Evolutionary conservation across 176 grass and related monocot genomes (phyloP).

Genomic region (Eleusine indica): DNA sequence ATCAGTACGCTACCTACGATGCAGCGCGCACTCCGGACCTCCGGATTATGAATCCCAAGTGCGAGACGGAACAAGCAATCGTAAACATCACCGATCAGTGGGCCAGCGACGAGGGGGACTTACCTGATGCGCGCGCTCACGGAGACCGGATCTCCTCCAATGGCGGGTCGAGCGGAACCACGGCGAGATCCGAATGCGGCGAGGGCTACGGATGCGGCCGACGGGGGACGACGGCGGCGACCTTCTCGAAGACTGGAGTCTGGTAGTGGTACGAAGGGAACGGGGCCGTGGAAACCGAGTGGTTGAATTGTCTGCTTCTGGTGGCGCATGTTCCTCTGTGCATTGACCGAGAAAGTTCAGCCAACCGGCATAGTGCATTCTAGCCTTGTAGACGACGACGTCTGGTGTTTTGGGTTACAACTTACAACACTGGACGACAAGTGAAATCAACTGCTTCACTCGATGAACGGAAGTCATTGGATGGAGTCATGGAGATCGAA

Average conservation of each 20-base stretch:
- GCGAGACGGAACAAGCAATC: neutral
- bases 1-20: neutral
- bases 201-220: neutral
- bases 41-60: neutral
- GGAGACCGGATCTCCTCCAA: constrained; percentile 8
- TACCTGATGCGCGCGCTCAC: constrained; percentile 21
- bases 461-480: too few species aligned
- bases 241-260: constrained; percentile 29
- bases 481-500: too few species aligned
- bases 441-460: too few species aligned
- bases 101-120: neutral
- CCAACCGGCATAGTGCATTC: too few species aligned
- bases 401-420: too few species aligned
- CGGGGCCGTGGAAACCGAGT: neutral
- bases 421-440: too few species aligned
- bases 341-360: neutral
- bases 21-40: neutral
- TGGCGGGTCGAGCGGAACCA: too few species aligned
- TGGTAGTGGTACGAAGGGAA: too few species aligned
- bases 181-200: constrained; percentile 4
- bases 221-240: neutral
- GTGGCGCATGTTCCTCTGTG: neutral
- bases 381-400: too few species aligned
- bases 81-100: neutral
- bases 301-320: neutral